Evolutionary conservation across 805 yeast genomes (phyloP), one percentile per base, ranked within the genome.

Genomic region (Saccharomyces eubayanus): DNA sequence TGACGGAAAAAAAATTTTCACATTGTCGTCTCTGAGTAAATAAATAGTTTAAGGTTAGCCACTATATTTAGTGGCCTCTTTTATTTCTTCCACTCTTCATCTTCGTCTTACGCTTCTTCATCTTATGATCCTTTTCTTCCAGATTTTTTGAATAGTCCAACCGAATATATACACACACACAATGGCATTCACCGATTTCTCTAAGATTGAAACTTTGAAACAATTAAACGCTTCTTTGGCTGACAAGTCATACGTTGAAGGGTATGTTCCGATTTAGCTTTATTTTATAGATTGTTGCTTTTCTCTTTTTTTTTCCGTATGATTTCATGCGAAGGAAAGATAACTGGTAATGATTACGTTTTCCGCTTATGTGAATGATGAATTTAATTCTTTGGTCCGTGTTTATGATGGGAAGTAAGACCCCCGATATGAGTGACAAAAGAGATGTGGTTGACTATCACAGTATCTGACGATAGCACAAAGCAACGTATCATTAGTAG

Each of bases 341-440:
- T 36, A 36, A 16, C 24, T 36, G 41, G 28, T 36, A 36, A 36
- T 36, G 43, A 16, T 36, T 36, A 16, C 24, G 20, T 36, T 36
- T 36, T 6, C 20, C 24, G 43, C 43, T 36, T 36, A 36, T 54
- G 53, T 57, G 59, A 53, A 79, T 84, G 89, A 84, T 86, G 90
- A 86, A 75, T 77, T 69, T 67, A 78, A 28, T 85, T 64, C 67
- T 64, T 63, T 87, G 95, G 95, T 87, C 95, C 95, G 91, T 87
- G 95, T 58, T 61, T 62, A 85, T 82, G 96, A 89, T 87, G 90
- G 84, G 95, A 89, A 77, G 75, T 84, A 87, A 87, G 92, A 85
- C 95, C 96, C 81, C 91, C 85, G 87, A 84, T 83, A 84, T 89
- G 96, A 88, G 91, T 87, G 88, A 83, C 83, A 85, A 74, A 77